Evolutionary conservation across 441 rosid genomes (phyloP).

Genomic region (Brassica balearica): DNA sequence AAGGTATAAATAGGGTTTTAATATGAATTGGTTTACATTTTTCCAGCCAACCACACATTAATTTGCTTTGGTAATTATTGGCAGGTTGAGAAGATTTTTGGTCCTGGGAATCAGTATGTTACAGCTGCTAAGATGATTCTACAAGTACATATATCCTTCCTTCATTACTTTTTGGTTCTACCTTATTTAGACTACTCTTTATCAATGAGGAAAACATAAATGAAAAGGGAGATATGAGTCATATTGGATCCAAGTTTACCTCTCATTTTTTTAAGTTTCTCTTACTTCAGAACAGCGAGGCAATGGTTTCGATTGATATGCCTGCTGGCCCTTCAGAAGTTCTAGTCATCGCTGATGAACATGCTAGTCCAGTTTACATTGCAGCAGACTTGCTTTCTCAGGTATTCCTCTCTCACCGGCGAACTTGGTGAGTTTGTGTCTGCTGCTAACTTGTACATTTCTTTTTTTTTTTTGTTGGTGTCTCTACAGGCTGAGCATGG

Average conservation of each 20-base stretch:
- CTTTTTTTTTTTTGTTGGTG: constrained; percentile 6
- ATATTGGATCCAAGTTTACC: background rate
- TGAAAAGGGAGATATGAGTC: background rate
- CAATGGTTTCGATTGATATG: constrained; percentile 98
- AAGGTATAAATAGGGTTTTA: constrained; percentile 58
- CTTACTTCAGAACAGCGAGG: constrained; percentile 85
- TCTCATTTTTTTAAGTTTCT: constrained; percentile 10
- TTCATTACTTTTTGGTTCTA: constrained; percentile 15
- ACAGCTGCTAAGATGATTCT: constrained; percentile 98
- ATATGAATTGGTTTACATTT: background rate
- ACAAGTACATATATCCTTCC: constrained; percentile 56
- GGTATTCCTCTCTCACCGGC: constrained; percentile 49
- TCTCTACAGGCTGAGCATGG: constrained; percentile 92
- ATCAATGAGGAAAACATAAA: too few species aligned
- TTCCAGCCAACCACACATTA: background rate
- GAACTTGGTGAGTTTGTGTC: too few species aligned
- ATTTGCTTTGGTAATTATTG: constrained; percentile 2
- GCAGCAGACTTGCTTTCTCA: constrained; percentile 95
- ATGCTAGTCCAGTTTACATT: constrained; percentile 83
- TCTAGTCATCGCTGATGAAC: constrained; percentile 81
- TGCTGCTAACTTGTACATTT: constrained; percentile 19
- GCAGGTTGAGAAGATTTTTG: constrained; percentile 92
- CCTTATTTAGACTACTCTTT: constrained; percentile 5
- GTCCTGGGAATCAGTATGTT: constrained; percentile 95
- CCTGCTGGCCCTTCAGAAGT: constrained; percentile 99